Evolutionary conservation across 768 basidiomycete genomes (phyloP), one percentile per base, ranked within the genome.

Genomic region (Gyrodon lividus): DNA sequence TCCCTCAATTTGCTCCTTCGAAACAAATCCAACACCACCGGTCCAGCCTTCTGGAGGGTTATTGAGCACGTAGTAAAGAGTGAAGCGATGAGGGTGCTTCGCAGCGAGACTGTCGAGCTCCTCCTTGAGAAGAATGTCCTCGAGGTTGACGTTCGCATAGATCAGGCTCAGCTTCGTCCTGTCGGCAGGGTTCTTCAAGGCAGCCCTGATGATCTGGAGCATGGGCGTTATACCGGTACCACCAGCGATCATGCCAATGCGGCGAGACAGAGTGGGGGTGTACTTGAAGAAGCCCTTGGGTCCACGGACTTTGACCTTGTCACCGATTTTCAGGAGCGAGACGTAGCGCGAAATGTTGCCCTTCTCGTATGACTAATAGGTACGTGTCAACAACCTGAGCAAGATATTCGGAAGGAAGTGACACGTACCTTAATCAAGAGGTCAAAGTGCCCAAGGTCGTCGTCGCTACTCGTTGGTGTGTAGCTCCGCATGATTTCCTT

Each of bases 161-260:
- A 99, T 91, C 64, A 99, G 82, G 58, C 79, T 81, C 63, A 98
- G 71, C 59, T 77, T 82, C 35, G 96, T 98, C 55, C 66, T 75
- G 78, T 99, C 97, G 39, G 73, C 67, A n/a, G 91, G 84, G 70
- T 94, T 92, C 71, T 89, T 87, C 67, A 98, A 81, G 12, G 86
- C 83, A n/a, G 95, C 90, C 55, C 89, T 87, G 72, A 98, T 88
- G 77, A 99, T 91, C 68, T 99, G 96, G 62, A 97, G 86, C 96
- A 98, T 98, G 64, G 97, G 97, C 0, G 97, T 96, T 70, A 99
- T 96, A 50, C 97, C 97, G 2, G 97, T 98, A 33, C 97, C 97
- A 43, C 97, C 97, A 14, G 95, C 94, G 62, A 99, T 97, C 95
- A 99, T 95, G 65, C 92, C 88, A 51, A 99, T 73, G 62, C 89